These are phyloP conservation scores for Claviceps purpurea DNA, from an alignment of 2,329 filamentous ascomycete genomes.

Conservation along the genomic window DNA sequence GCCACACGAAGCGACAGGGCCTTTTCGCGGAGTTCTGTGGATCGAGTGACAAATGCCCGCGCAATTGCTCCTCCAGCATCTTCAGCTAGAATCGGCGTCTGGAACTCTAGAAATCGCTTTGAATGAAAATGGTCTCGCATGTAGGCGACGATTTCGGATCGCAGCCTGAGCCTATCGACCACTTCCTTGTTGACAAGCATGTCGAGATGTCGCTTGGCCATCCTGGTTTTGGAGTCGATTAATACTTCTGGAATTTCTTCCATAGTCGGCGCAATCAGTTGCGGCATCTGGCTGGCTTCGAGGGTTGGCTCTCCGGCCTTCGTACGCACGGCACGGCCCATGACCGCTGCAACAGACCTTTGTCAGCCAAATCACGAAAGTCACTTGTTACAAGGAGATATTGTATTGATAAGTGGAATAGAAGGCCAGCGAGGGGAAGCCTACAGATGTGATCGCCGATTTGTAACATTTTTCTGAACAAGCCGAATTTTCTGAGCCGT, in stretches of 20 bases:
- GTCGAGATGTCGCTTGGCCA: slow-evolving; percentile 72
- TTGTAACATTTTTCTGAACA: slow-evolving; percentile 52
- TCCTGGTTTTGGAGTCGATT: slow-evolving; percentile 56
- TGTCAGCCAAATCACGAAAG: slow-evolving; percentile 11
- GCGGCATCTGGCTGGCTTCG: slow-evolving; percentile 51
- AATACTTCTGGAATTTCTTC: slow-evolving; percentile 64
- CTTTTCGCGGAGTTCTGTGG: slow-evolving; percentile 61
- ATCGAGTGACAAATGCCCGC: slow-evolving; percentile 68
- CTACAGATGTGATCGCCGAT: slow-evolving; percentile 76
- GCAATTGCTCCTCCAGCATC: slow-evolving; percentile 79
- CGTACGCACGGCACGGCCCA: slow-evolving; percentile 57
- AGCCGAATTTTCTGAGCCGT: slow-evolving; percentile 34
- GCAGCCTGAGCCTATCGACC: slow-evolving; percentile 57
- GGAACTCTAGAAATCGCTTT: slow-evolving; percentile 69
- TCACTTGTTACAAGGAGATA: neutral
- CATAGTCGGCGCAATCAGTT: slow-evolving; percentile 62
- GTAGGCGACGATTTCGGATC: slow-evolving; percentile 59
- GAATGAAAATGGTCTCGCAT: slow-evolving; percentile 62
- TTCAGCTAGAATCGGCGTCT: slow-evolving; percentile 75
- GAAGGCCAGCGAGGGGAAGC: slow-evolving; percentile 14
- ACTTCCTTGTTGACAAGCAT: slow-evolving; percentile 62
- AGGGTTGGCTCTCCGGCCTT: slow-evolving; percentile 65
- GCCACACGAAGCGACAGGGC: slow-evolving; percentile 73
- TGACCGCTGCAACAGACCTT: slow-evolving; percentile 40
- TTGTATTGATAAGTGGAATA: slow-evolving; percentile 1